Conservation (phyloP, 176 grass and related monocot genomes). For the Ampelocalamus luodianensis region DNA sequence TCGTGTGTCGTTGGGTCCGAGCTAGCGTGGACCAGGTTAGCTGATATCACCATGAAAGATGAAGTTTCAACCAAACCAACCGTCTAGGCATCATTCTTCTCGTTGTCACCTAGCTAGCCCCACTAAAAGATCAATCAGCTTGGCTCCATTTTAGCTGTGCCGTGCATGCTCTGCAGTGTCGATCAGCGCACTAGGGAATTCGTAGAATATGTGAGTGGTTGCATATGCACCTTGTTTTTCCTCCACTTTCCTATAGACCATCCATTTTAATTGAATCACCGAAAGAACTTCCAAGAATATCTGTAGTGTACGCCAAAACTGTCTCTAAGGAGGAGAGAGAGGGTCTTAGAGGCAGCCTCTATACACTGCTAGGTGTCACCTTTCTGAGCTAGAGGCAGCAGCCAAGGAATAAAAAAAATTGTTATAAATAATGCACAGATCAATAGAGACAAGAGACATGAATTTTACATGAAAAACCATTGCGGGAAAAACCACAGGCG, state of each 20-base stretch:
- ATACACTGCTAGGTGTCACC: no score
- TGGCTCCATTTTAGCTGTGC: neutral
- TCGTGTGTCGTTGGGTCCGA: slow-evolving; percentile 16
- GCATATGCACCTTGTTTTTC: neutral
- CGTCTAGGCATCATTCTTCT: neutral
- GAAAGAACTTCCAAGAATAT: no score
- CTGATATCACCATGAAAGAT: neutral
- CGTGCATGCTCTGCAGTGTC: neutral
- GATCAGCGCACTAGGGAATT: neutral
- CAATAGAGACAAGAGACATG: no score
- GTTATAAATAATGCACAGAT: no score
- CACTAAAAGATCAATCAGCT: neutral
- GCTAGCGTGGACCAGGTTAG: neutral
- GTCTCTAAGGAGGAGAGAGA: no score
- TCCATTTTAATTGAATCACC: neutral
- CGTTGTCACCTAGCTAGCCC: neutral
- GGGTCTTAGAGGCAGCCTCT: no score
- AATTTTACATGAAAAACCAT: no score
- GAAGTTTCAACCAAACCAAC: neutral
- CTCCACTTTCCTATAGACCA: neutral
- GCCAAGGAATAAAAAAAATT: no score
- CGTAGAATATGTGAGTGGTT: neutral
- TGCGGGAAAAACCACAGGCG: no score
- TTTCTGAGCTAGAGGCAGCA: no score
- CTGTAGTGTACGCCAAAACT: no score